Base-by-base conservation (phyloP, 148 eudicot species). In the Pouteria glomerata region DNA sequence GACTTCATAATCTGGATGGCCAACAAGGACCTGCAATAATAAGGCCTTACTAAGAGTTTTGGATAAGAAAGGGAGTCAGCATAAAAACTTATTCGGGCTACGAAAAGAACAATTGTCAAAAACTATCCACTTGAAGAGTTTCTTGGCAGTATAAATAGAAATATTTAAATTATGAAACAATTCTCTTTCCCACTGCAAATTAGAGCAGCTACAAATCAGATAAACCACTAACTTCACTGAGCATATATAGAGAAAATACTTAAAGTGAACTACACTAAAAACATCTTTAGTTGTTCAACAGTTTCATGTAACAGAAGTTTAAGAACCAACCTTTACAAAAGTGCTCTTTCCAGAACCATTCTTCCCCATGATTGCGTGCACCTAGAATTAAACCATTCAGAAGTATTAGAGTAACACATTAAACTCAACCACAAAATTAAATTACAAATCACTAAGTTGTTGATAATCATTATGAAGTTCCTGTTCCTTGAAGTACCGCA, bases 301-400 rank as follows among this genome's bases (percentile, higher is more conserved):
- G 12, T 19, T 42, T 51, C 35, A 29, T 27, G 10, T 4, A 16
- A 56, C 69, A 59, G 29, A 70, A 53, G 63, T 13, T 55, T 24
- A 68, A 69, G 62, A 14, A 73, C 86, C 39, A 57, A 92, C 99
- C 99, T 96, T 96, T 8, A 92, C 89, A 77, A 96, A 90, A 51
- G 99, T 96, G 76, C 99, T 96, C 87, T 96, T 96, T 61, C 99
- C 97, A 59, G 97, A 96, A 82, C 99, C 99, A 78, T 96, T 96
- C 82, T 92, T 92, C 70, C 99, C 99, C 99, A 96, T 96, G 42
- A 96, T 80, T 74, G 92, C 90, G 76, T 96, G 99, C 69, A 90
- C 84, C 99, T 96, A 78, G 69, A 75, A 78, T 70, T 51, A 57
- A 79, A 5, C 47, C 52, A 24, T 7, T 56, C 60, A 47, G 15